phyloP scores from a whole-genome alignment of 192 early-diverging fungal species.

The Chytriomyces hyalinus region DNA sequence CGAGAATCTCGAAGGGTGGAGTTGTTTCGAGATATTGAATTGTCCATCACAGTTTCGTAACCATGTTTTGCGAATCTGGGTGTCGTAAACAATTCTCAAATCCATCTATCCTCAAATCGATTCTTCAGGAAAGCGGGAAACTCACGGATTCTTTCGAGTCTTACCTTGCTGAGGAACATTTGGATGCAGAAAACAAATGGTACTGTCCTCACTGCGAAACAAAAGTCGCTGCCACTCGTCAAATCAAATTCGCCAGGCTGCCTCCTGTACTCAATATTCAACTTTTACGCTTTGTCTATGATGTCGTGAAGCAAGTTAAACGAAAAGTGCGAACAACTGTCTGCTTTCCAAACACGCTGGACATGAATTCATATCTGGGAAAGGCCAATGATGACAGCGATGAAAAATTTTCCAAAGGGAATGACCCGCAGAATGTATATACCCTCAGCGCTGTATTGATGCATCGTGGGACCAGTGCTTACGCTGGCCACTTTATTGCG shows the following conservation, averaged over 20 bases:
- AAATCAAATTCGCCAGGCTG: neutral
- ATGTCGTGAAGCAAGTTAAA: conserved; percentile 26
- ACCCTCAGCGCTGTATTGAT: conserved; percentile 4
- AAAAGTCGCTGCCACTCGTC: conserved; percentile 31
- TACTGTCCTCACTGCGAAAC: conserved; percentile 20
- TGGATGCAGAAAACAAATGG: conserved; percentile 84
- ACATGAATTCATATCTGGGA: conserved; percentile 8
- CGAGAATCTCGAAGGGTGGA: conserved; percentile 40
- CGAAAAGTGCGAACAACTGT: conserved; percentile 28
- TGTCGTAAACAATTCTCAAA: neutral
- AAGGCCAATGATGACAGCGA: neutral
- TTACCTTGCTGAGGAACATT: conserved; percentile 76
- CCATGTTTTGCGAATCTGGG: neutral
- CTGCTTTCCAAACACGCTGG: conserved; percentile 20
- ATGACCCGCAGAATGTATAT: neutral
- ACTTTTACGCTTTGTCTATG: conserved; percentile 35
- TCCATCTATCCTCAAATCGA: neutral
- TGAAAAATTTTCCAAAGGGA: no score
- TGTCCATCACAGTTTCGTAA: neutral
- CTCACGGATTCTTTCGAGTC: neutral
- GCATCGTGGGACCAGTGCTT: conserved; percentile 27
- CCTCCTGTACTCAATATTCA: conserved; percentile 35
- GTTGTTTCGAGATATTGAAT: conserved; percentile 18
- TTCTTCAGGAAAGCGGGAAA: neutral
- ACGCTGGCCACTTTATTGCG: conserved; percentile 26